phyloP scores from a whole-genome alignment of 805 yeast species.

The Sporopachydermia quercuum region DNA sequence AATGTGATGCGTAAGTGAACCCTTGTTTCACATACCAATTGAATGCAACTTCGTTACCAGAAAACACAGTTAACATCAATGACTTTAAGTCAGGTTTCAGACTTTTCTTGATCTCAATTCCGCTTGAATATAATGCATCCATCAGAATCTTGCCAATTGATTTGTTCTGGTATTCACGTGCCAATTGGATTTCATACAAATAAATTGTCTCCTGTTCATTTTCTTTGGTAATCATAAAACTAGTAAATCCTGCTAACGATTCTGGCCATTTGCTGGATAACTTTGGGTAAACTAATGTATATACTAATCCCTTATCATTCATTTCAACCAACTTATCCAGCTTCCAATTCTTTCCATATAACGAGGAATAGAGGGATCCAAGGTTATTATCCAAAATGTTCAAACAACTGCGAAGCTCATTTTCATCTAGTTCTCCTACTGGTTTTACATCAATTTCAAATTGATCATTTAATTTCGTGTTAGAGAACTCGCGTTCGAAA shows the following conservation, averaged over 20 bases:
- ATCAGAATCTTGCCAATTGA: not conserved
- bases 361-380: not conserved
- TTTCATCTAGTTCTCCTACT: not conserved
- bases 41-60: not conserved
- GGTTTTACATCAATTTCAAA: too few species aligned
- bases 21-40: conserved; percentile 1
- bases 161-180: not conserved
- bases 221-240: not conserved
- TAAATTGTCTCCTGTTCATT: not conserved
- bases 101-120: not conserved
- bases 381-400: not conserved
- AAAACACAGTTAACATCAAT: not conserved
- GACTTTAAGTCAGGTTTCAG: not conserved
- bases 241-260: not conserved
- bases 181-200: not conserved
- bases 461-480: too few species aligned
- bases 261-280: not conserved
- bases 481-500: too few species aligned
- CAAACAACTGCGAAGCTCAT: not conserved
- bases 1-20: not conserved
- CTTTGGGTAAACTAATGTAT: not conserved
- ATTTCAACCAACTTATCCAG: not conserved
- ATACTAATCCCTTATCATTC: not conserved
- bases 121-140: not conserved
- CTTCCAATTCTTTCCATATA: not conserved